phyloP scores from a whole-genome alignment of 2,329 filamentous ascomycete species.

The Fusarium udum region DNA sequence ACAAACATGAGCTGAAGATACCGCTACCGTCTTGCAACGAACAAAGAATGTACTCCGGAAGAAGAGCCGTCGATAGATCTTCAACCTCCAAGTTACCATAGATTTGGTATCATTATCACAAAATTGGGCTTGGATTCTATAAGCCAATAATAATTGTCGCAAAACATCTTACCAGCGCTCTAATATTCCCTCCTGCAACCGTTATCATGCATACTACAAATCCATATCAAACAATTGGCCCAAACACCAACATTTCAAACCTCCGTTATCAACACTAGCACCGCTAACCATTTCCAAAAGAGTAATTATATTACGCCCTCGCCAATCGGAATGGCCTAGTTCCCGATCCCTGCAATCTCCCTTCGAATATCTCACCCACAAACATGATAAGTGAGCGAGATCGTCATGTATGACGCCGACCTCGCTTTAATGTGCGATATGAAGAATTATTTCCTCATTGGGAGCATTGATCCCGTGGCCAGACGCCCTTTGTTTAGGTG shows the following conservation, averaged over 20 bases:
- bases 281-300: constrained; percentile 8
- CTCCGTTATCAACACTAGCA: neutral
- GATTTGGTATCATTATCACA: neutral
- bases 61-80: neutral
- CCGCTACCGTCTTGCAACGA: fast-evolving
- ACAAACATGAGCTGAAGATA: neutral
- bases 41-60: neutral
- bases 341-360: constrained; percentile 17
- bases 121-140: fast-evolving
- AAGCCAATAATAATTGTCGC: neutral
- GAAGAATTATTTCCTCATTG: constrained; percentile 14
- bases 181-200: too few relatives aligned
- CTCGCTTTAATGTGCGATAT: constrained; percentile 21
- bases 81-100: neutral
- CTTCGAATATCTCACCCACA: neutral
- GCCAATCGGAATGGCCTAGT: constrained; percentile 20
- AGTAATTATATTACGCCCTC: neutral
- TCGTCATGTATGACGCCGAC: constrained; percentile 4
- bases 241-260: neutral
- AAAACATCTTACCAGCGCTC: fast-evolving
- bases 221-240: neutral
- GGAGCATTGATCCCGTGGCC: constrained; percentile 5
- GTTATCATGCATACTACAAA: neutral
- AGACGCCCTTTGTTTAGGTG: neutral
- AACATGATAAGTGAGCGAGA: neutral